These are phyloP conservation scores for Pseudozyma sp. DNA, from an alignment of 1,284 basidiomycete genomes.

Conservation along the genomic window DNA sequence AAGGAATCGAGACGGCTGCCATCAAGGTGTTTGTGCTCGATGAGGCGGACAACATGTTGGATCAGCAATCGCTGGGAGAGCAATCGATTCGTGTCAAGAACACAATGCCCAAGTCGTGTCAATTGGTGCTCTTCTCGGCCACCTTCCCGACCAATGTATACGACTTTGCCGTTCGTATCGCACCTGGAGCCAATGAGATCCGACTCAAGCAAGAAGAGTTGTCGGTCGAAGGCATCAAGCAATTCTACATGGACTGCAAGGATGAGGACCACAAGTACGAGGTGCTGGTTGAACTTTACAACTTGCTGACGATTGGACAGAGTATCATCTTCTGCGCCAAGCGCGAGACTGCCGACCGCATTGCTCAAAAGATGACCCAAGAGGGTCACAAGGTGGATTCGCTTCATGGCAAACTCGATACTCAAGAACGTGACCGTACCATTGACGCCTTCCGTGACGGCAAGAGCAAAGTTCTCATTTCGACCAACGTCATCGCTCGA, in stretches of 20 bases:
- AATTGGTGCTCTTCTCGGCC: constrained; percentile 96
- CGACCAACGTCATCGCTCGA: constrained; percentile 97
- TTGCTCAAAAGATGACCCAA: constrained; percentile 86
- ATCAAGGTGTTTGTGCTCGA: constrained; percentile 96
- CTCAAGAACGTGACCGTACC: constrained; percentile 85
- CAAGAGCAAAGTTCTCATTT: constrained; percentile 95
- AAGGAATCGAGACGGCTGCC: constrained; percentile 75
- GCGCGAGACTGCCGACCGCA: constrained; percentile 90
- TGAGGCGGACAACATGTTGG: constrained; percentile 99
- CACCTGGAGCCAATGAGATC: constrained; percentile 95
- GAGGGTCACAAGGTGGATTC: constrained; percentile 98
- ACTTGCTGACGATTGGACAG: constrained; percentile 91
- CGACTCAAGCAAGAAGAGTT: constrained; percentile 94
- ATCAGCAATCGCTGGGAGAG: constrained; percentile 94
- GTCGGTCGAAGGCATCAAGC: constrained; percentile 92
- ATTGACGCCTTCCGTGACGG: constrained; percentile 97
- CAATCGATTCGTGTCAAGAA: constrained; percentile 93
- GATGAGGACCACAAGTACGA: constrained; percentile 94
- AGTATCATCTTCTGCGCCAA: constrained; percentile 90
- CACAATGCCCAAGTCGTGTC: constrained; percentile 77
- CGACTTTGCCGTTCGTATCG: constrained; percentile 88
- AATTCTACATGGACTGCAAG: constrained; percentile 91
- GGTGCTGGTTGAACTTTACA: constrained; percentile 90
- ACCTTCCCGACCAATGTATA: constrained; percentile 96
- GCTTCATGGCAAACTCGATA: constrained; percentile 92